Evolutionary conservation across 176 grass and related monocot species (phyloP), one percentile per base, ranked within the genome.

Genomic region (Carex parvula): DNA sequence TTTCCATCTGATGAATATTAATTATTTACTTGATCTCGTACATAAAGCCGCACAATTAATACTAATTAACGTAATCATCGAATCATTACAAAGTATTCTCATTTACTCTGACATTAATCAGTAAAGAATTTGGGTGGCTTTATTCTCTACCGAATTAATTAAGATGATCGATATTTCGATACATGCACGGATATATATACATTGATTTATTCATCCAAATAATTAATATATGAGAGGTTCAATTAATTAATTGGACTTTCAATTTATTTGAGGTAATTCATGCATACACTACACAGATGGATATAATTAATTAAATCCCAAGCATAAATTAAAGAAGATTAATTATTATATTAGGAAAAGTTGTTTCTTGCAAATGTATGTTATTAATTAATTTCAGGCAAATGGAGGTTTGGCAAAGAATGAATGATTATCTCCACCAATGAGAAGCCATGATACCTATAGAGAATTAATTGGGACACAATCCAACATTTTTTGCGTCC

Each of bases 351-450:
- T 35, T 33, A 67, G 30, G 18, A 20, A n/a, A 71, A 21, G 37
- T 67, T 46, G 68, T 20, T 71, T 44, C 20, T 39, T 42, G 70
- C n/a, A 74, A 74, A 73, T 66, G 60, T 50, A 11, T 73, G 15
- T 73, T 20, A 73, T 71, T 46, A 12, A 46, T 67, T 48, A 48
- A 50, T 71, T 71, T 35, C 21, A 71, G 68, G 39, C 46, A 2
- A 71, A 71, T 71, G 68, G 37, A 71, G 8, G 37, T 35, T 70
- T 44, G 68, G 68, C 37, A 71, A 71, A 71, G 37, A 71, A 71
- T 9, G 46, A 62, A 62, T 74, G 70, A 74, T 74, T 22, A 44
- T 74, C 18, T 74, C 42, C 70, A 50, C 70, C 70, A 74, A 50
- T 74, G 7, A 52, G 70, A 74, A 74, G 70, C 39, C 68, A 71